Evolutionary conservation across 2,329 filamentous ascomycete genomes (phyloP).

Genomic region (Gaeumannomyces sp.): DNA sequence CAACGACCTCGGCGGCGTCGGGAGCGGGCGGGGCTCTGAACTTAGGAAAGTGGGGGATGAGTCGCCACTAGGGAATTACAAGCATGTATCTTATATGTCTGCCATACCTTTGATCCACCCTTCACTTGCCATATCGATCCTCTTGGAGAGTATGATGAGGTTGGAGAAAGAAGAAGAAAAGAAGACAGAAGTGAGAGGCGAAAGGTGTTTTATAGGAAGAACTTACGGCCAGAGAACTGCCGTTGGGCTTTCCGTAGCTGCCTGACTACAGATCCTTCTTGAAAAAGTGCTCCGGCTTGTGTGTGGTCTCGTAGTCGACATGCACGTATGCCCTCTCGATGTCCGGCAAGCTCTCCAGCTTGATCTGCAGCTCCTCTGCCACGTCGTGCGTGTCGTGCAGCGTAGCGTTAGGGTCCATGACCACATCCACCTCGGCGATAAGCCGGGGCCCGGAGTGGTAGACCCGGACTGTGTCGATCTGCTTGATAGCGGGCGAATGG

Average conservation of each 20-base stretch:
- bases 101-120: background rate
- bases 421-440: slow-evolving; percentile 92
- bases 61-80: background rate
- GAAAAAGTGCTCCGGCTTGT: slow-evolving; percentile 75
- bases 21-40: too few relatives aligned
- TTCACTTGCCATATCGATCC: background rate
- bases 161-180: background rate
- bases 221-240: too few relatives aligned
- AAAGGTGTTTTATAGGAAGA: too few relatives aligned
- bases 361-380: slow-evolving; percentile 88
- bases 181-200: background rate
- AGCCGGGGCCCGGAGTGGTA: slow-evolving; percentile 86
- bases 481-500: slow-evolving; percentile 71
- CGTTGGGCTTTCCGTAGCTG: too few relatives aligned
- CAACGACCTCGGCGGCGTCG: too few relatives aligned
- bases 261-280: slow-evolving; percentile 51
- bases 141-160: slow-evolving; percentile 18
- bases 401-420: slow-evolving; percentile 73
- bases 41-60: too few relatives aligned
- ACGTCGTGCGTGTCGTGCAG: slow-evolving; percentile 83
- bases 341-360: slow-evolving; percentile 85
- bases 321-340: slow-evolving; percentile 94
- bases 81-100: background rate
- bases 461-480: slow-evolving; percentile 91
- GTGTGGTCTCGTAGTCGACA: slow-evolving; percentile 93